These are phyloP conservation scores for Pholiota conissans DNA, from an alignment of 768 basidiomycete genomes.

Conservation along the genomic window DNA sequence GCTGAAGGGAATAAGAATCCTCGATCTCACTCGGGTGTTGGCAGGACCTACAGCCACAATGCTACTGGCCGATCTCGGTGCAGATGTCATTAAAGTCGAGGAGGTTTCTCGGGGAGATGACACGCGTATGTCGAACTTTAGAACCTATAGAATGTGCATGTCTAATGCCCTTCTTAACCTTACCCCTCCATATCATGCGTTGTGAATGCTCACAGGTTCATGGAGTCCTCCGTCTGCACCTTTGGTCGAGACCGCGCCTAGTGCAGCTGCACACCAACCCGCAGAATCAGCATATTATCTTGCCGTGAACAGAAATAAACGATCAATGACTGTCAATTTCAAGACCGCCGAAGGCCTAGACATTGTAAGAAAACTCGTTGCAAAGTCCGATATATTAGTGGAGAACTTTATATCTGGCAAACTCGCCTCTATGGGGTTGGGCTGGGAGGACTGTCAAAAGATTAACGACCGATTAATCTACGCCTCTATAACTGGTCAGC, in stretches of 20 bases:
- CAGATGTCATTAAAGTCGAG: slow-evolving; percentile 93
- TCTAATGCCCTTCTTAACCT: not conserved
- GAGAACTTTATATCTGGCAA: slow-evolving; percentile 91
- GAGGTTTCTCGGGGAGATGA: slow-evolving; percentile 83
- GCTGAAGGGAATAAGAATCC: slow-evolving; percentile 74
- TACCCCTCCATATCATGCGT: not conserved
- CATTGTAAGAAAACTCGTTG: slow-evolving; percentile 70
- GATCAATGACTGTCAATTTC: slow-evolving; percentile 88
- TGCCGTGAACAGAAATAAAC: slow-evolving; percentile 84
- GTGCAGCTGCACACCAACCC: slow-evolving; percentile 63
- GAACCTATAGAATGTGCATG: not conserved
- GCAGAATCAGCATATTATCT: slow-evolving; percentile 95
- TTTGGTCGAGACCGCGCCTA: slow-evolving; percentile 44
- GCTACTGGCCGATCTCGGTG: slow-evolving; percentile 90
- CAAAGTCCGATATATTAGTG: slow-evolving; percentile 79
- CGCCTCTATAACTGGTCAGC: slow-evolving; percentile 81
- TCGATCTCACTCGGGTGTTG: slow-evolving; percentile 88
- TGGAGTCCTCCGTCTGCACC: slow-evolving; percentile 69
- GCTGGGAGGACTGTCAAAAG: slow-evolving; percentile 76
- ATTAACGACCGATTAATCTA: slow-evolving; percentile 85
- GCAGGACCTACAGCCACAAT: slow-evolving; percentile 93
- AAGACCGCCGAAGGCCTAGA: slow-evolving; percentile 76
- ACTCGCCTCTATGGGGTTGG: slow-evolving; percentile 80
- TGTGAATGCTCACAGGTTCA: slow-evolving; percentile 42
- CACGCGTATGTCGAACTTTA: slow-evolving; percentile 56